A percentile compares a stretch with the other conserved stretches of the same genome.
Evolutionary conservation across 768 basidiomycete species (phyloP).

Genomic region (Leccinum disarticulatum): DNA sequence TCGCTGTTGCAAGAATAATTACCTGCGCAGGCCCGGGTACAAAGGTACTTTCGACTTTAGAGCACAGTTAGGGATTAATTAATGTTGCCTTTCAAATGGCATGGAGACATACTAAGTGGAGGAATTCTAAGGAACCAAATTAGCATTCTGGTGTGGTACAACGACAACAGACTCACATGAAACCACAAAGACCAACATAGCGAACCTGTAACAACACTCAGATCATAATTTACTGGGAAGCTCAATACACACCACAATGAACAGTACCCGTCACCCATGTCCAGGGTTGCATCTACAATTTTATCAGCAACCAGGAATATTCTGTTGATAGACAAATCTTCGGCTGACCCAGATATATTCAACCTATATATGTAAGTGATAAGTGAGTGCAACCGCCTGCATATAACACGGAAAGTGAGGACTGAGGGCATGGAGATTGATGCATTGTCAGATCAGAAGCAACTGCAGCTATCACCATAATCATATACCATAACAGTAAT

Average conservation of each 20-base stretch:
- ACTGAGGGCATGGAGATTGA: not conserved
- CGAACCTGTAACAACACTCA: conserved; percentile 5
- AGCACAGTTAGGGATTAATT: too few species aligned
- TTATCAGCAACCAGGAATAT: not conserved
- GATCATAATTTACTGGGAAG: not conserved
- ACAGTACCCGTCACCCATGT: conserved; percentile 9
- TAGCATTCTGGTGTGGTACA: not conserved
- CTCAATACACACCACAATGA: conserved; percentile 4
- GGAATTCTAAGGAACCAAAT: not conserved
- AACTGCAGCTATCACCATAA: not conserved
- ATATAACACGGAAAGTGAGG: not conserved
- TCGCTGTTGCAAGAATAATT: too few species aligned
- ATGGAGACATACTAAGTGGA: too few species aligned
- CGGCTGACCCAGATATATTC: not conserved
- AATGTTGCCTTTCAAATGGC: too few species aligned
- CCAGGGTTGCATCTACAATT: conserved; percentile 7
- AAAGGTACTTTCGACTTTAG: too few species aligned
- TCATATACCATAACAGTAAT: not conserved
- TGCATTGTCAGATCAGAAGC: not conserved
- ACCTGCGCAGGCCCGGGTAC: too few species aligned
- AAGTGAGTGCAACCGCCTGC: not conserved
- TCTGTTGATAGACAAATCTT: not conserved
- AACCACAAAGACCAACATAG: conserved; percentile 4
- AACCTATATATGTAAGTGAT: not conserved
- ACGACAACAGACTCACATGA: conserved; percentile 1